phyloP scores from a whole-genome alignment of 371 early-diverging fungal genomes.

The Nematocida ironsii region DNA sequence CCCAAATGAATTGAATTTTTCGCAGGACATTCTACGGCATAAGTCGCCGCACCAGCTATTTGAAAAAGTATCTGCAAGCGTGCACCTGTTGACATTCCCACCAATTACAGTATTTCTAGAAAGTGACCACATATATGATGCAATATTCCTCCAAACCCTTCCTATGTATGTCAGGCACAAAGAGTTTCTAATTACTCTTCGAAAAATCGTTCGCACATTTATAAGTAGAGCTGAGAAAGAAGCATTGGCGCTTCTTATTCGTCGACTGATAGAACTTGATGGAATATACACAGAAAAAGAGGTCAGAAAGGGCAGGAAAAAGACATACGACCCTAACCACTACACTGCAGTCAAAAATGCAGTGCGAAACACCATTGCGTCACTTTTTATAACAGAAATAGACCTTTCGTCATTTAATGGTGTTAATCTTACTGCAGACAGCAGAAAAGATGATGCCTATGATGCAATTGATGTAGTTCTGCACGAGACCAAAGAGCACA shows the following conservation, averaged over 20 bases:
- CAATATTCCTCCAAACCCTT: conserved; percentile 45
- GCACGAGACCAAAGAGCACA: conserved; percentile 22
- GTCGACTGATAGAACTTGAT: conserved; percentile 52
- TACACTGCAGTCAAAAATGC: conserved; percentile 28
- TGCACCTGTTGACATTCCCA: conserved; percentile 17
- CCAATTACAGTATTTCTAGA: conserved; percentile 13
- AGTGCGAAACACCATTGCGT: conserved; percentile 48
- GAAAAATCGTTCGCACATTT: conserved; percentile 11
- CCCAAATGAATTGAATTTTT: neutral
- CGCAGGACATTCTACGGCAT: conserved; percentile 25
- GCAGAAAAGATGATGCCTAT: neutral
- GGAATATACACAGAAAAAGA: conserved; percentile 46
- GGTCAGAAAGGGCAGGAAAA: conserved; percentile 24
- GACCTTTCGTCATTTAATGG: conserved; percentile 9
- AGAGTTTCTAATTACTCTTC: conserved; percentile 18
- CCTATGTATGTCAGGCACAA: conserved; percentile 30
- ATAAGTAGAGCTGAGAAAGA: conserved; percentile 39
- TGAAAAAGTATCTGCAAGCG: conserved; percentile 13
- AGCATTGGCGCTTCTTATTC: conserved; percentile 15
- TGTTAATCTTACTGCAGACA: neutral
- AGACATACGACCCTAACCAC: neutral
- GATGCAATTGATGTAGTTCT: conserved; percentile 30
- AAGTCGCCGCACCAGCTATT: conserved; percentile 18
- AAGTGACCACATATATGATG: conserved; percentile 32
- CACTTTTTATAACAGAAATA: conserved; percentile 54